Evolutionary conservation across 108 stramenopile species (phyloP).

Genomic region (Nitzschia sp.): DNA sequence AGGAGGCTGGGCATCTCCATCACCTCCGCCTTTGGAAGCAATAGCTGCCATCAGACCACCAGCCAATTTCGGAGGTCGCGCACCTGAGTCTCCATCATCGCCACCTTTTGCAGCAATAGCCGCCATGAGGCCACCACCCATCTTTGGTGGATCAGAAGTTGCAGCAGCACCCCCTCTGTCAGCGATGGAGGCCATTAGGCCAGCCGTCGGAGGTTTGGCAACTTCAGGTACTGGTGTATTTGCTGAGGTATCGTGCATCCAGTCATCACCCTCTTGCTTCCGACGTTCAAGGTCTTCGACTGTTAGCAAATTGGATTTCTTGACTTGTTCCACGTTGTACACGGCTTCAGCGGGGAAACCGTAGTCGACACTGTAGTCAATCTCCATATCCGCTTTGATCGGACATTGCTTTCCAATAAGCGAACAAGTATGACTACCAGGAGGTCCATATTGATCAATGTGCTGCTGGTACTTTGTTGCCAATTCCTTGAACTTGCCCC

Average conservation of each 20-base stretch:
- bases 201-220: constrained; percentile 2
- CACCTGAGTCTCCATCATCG: not conserved
- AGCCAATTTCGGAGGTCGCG: not conserved
- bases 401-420: constrained; percentile 51
- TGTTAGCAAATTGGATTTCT: constrained; percentile 32
- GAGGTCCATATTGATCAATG: constrained; percentile 40
- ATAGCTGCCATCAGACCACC: constrained; percentile 16
- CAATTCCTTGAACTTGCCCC: constrained; percentile 37
- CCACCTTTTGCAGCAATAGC: constrained; percentile 21
- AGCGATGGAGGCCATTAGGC: constrained; percentile 8
- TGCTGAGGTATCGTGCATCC: constrained; percentile 4
- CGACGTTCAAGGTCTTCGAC: constrained; percentile 37
- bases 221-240: not conserved
- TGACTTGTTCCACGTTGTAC: constrained; percentile 23
- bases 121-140: constrained; percentile 16
- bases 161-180: not conserved
- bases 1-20: not conserved
- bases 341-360: constrained; percentile 31
- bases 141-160: not conserved
- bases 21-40: constrained; percentile 8
- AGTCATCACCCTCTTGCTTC: constrained; percentile 23
- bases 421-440: constrained; percentile 39
- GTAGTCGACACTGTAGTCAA: constrained; percentile 43
- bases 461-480: constrained; percentile 33
- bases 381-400: constrained; percentile 27